Base-by-base conservation (phyloP, 176 grass and related monocot species). In the Aechmea fasciata region DNA sequence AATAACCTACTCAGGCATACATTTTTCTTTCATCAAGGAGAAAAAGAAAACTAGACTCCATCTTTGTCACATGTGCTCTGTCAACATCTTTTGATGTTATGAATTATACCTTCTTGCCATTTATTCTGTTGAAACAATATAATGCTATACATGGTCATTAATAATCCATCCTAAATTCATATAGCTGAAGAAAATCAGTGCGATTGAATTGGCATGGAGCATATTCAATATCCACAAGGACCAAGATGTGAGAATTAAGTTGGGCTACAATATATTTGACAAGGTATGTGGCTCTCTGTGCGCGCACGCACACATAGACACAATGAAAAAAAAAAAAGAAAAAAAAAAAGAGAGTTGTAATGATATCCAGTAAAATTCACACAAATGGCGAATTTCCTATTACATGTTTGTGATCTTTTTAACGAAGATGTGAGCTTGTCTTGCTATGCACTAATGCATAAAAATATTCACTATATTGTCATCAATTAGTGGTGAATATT, bases 181-280 rank as follows among this genome's bases (percentile, higher is more conserved):
- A 49, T 77, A 97, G 93, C 75, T 15, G 25, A 77, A 74, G 79
- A 73, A 61, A 78, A 49, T 61, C 61, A 69, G 82, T 48, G 84
- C 81, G 23, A 14, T 89, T 51, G 93, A 97, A 66, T 69, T 97
- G 14, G 79, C 81, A 14, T 97, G 93, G 86, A 85, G 76, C 71
- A 85, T 97, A 75, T 75, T 92, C 52, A 76, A 92, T 83, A 83
- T 92, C 26, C 80, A 50, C 13, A 87, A 76, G 63, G 89, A 82
- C 51, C 93, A 97, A 81, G 93, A 97, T 70, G 84, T 97, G 70
- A 90, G 93, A 77, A 70, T 97, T 79, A 97, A 90, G 79, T 26
- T 87, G 64, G 93, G 89, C 3, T 97, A 87, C 57, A 79, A 92
- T 62, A 57, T 97, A 0, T 52, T 50, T 26, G 64, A 77, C 15